A percentile compares a stretch with the other conserved stretches of the same genome.
These are phyloP conservation scores for Dendrobium officinale DNA, from an alignment of 106 monocot genomes.

Conservation along the genomic window DNA sequence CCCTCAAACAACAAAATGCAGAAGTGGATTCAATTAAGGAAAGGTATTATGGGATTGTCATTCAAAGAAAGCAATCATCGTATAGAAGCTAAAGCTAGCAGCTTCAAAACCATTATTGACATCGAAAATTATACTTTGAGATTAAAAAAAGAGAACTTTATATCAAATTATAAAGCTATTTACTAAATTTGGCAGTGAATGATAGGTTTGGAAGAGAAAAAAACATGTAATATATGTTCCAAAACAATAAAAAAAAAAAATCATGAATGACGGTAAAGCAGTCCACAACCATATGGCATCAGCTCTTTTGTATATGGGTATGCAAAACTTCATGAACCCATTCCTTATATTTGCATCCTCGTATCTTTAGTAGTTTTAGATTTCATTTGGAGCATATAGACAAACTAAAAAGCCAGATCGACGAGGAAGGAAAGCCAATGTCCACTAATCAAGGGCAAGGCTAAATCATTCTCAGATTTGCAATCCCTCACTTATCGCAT, in stretches of 20 bases:
- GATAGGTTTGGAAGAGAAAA: not conserved
- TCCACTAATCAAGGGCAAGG: not conserved
- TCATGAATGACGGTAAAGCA: not conserved
- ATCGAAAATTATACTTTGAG: not conserved
- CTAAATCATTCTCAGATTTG: not conserved
- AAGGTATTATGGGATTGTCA: not conserved
- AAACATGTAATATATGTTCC: not conserved
- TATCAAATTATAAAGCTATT: not conserved
- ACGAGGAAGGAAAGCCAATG: not conserved
- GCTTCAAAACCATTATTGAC: not conserved
- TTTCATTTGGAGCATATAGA: not conserved
- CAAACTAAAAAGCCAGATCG: not conserved
- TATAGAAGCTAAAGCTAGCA: not conserved
- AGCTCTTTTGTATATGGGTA: not conserved
- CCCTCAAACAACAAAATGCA: constrained; percentile 46
- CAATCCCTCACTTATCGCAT: not conserved
- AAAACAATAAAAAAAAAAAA: not conserved
- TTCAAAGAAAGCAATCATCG: not conserved
- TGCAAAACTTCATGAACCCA: not conserved
- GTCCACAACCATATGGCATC: not conserved
- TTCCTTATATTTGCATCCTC: not conserved
- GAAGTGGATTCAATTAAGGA: not conserved
- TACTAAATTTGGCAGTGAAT: not conserved
- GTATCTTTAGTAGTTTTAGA: not conserved
- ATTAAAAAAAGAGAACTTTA: not conserved